Percentiles rank a stretch among this genome's conserved stretches.
phyloP scores from a whole-genome alignment of 352 stramenopile genomes.

The Phytopythium mirpurense region DNA sequence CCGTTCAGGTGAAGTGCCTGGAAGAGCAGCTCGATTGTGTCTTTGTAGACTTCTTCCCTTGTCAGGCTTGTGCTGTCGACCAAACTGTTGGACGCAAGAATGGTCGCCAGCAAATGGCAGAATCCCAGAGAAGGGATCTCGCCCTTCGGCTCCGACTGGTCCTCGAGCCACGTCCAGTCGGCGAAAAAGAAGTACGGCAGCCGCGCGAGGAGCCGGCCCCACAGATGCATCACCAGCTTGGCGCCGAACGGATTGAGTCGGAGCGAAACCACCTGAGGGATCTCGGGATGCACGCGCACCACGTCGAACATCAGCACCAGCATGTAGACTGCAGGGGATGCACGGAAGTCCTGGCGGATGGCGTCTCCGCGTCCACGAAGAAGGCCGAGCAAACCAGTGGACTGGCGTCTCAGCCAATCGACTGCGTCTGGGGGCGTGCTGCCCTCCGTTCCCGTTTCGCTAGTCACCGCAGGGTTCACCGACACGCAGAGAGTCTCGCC shows the following conservation, averaged over 20 bases:
- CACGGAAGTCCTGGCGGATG: constrained; percentile 16
- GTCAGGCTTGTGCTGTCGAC: constrained; percentile 20
- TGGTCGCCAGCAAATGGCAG: constrained; percentile 40
- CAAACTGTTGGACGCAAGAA: constrained; percentile 42
- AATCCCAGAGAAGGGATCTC: constrained; percentile 38
- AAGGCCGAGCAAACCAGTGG: constrained; percentile 22
- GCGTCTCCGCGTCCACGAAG: constrained; percentile 15
- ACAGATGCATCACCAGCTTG: constrained; percentile 33
- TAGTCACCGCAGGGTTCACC: background rate
- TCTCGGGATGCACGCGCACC: constrained; percentile 12
- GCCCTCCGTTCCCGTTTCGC: background rate
- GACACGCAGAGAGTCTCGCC: background rate
- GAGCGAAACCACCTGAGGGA: constrained; percentile 26
- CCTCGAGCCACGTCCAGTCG: constrained; percentile 68
- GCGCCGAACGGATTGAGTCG: constrained; percentile 41
- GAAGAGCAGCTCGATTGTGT: constrained; percentile 20
- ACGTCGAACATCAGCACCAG: constrained; percentile 54
- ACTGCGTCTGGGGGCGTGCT: background rate
- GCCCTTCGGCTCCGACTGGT: constrained; percentile 26
- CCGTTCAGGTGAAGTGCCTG: constrained; percentile 17
- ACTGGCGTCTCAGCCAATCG: constrained; percentile 15
- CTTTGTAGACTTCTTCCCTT: constrained; percentile 21
- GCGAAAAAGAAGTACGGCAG: constrained; percentile 51
- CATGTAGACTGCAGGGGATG: constrained; percentile 41
- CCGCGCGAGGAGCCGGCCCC: constrained; percentile 38